phyloP scores from a whole-genome alignment of 257 asterid genomes.

The Mentha longifolia region DNA sequence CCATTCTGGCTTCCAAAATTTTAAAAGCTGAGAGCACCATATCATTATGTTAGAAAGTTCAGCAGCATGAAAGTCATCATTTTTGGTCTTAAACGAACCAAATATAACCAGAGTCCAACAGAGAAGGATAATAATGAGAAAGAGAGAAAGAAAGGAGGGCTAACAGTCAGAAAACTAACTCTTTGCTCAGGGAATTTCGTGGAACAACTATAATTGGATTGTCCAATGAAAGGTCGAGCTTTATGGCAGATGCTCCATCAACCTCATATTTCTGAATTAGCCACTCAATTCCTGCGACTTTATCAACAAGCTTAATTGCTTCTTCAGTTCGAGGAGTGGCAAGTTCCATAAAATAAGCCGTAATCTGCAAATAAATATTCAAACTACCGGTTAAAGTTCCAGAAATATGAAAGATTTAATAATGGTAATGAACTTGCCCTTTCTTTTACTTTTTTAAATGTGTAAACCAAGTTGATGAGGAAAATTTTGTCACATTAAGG shows the following conservation, averaged over 20 bases:
- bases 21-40: background rate
- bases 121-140: constrained; percentile 10
- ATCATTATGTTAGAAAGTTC: constrained; percentile 1
- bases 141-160: background rate
- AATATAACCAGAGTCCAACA: constrained; percentile 29
- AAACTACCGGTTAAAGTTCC: constrained; percentile 29
- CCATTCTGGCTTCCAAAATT: constrained; percentile 7
- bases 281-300: constrained; percentile 99
- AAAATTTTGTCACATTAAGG: constrained; percentile 9
- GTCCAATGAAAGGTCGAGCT: constrained; percentile 92
- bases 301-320: constrained; percentile 92
- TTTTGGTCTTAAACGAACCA: constrained; percentile 25
- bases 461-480: constrained; percentile 13
- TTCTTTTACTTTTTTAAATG: background rate
- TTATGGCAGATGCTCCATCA: constrained; percentile 95
- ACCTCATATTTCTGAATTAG: constrained; percentile 93
- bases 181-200: constrained; percentile 85
- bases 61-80: constrained; percentile 22
- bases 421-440: background rate
- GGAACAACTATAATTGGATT: constrained; percentile 93
- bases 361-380: constrained; percentile 60
- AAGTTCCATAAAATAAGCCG: constrained; percentile 95
- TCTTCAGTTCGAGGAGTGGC: constrained; percentile 98
- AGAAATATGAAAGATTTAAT: constrained; percentile 11
- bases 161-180: constrained; percentile 59